Evolutionary conservation across 768 basidiomycete species (phyloP), one percentile per base, ranked within the genome.

Genomic region (Boletus reticulatus): DNA sequence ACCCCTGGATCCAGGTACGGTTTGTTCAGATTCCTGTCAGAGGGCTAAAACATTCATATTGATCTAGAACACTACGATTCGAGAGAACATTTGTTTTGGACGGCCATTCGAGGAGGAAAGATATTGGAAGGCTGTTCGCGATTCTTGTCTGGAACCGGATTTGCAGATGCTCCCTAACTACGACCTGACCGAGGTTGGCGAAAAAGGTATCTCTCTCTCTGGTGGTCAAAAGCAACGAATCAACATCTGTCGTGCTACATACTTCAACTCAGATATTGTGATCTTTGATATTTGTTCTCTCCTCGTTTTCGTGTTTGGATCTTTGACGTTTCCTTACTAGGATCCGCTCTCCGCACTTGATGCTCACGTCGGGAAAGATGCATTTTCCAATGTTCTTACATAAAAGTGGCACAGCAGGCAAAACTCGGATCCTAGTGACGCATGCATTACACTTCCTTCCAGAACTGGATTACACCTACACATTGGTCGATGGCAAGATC

Each of bases 311-410:
- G 16, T 27, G 24, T 27, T 46, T 9, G 7, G 1, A 20, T n/a
- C 29, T 39, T n/a, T 58, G 27, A 53, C 44, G 10, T 49, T 17
- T 48, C 43, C 3, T 44, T 19, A 2, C 12, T 9, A 86, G 83
- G 92, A 94, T 63, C 92, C 92, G 6, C 75, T 94, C 11, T 90
- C 88, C n/a, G 93, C 93, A 22, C 80, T 98, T 12, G 94, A 98
- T 67, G 92, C 93, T 6, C 92, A 94, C 66, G 92, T 96, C 47
- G 94, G 93, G 39, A 90, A 89, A 69, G 80, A 84, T 4, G 85
- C 94, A 14, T 94, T 96, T 75, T 83, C 89, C 65, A 87, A 94
- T 55, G 89, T 93, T 12, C 80, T 96, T 46, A n/a, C n/a, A n/a
- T n/a, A 78, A 84, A 53, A 82, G 83, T 52, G 80, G 78, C 16